These are phyloP conservation scores for Backusella morwellensis DNA, from an alignment of 192 early-diverging fungal species.

Conservation along the genomic window DNA sequence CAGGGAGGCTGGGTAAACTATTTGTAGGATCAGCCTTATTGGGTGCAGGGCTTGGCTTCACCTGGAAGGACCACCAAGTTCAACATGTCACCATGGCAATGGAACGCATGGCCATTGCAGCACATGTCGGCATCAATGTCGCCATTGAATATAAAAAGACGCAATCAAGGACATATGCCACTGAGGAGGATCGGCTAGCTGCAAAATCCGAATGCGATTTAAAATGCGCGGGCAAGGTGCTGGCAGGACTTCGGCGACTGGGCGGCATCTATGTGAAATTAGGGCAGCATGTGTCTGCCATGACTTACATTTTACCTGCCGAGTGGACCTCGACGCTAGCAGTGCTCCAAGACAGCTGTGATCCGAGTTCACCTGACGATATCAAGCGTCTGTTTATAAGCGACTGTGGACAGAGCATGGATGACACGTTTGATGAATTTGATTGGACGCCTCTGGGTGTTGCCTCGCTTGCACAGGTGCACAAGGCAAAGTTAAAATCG, in stretches of 20 bases:
- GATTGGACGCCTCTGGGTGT: slow-evolving; percentile 83
- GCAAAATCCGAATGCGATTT: slow-evolving; percentile 57
- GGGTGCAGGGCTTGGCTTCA: background rate
- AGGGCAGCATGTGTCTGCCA: slow-evolving; percentile 78
- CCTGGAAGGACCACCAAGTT: slow-evolving; percentile 16
- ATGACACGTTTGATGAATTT: slow-evolving; percentile 74
- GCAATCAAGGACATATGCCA: slow-evolving; percentile 19
- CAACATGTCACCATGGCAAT: slow-evolving; percentile 35
- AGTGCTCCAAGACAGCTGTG: slow-evolving; percentile 81
- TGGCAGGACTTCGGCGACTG: slow-evolving; percentile 58
- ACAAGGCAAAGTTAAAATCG: slow-evolving; percentile 64
- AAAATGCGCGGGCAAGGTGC: slow-evolving; percentile 61
- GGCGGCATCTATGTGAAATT: slow-evolving; percentile 92
- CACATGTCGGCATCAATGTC: slow-evolving; percentile 36
- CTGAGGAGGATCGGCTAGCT: slow-evolving; percentile 27
- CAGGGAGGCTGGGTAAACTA: background rate
- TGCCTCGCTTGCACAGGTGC: slow-evolving; percentile 92
- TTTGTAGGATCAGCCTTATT: background rate
- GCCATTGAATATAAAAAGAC: slow-evolving; percentile 57
- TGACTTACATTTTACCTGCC: slow-evolving; percentile 79
- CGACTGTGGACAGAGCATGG: slow-evolving; percentile 67
- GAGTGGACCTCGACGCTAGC: slow-evolving; percentile 88
- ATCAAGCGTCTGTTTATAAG: slow-evolving; percentile 62
- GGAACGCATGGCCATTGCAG: slow-evolving; percentile 38
- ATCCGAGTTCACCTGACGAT: slow-evolving; percentile 69